A percentile compares a stretch with the other conserved stretches of the same genome.
phyloP scores from a whole-genome alignment of 345 rosid genomes.

The Salix viminalis region DNA sequence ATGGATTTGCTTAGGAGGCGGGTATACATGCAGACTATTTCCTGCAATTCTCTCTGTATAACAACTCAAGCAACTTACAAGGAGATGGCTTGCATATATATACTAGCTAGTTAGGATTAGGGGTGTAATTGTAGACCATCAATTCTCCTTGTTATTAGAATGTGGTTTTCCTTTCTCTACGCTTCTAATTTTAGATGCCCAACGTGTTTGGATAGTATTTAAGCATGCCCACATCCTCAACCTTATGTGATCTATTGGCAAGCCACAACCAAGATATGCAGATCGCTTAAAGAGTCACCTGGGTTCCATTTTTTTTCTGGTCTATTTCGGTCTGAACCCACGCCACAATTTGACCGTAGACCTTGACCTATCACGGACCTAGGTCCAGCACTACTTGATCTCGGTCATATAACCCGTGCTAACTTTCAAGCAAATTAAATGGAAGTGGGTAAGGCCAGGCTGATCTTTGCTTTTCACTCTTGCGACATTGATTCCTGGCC shows the following conservation, averaged over 20 bases:
- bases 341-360: not conserved
- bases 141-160: not conserved
- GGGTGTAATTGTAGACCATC: no score
- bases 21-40: no score
- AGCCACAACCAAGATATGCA: not conserved
- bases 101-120: no score
- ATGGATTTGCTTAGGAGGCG: no score
- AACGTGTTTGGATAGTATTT: not conserved
- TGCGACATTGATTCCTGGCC: slow-evolving; percentile 21
- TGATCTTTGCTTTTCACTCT: slow-evolving; percentile 25
- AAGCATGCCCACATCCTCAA: not conserved
- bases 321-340: slow-evolving; percentile 11
- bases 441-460: slow-evolving; percentile 7
- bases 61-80: no score
- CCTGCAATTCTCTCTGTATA: no score
- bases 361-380: not conserved
- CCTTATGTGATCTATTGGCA: not conserved
- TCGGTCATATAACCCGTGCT: not conserved
- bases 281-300: not conserved
- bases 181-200: slow-evolving; percentile 3
- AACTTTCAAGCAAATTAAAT: not conserved
- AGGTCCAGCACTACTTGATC: not conserved
- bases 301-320: slow-evolving; percentile 9
- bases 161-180: not conserved
- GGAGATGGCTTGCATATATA: no score